Base-by-base conservation (phyloP, 257 asterid species). In the Cruciata laevipes region DNA sequence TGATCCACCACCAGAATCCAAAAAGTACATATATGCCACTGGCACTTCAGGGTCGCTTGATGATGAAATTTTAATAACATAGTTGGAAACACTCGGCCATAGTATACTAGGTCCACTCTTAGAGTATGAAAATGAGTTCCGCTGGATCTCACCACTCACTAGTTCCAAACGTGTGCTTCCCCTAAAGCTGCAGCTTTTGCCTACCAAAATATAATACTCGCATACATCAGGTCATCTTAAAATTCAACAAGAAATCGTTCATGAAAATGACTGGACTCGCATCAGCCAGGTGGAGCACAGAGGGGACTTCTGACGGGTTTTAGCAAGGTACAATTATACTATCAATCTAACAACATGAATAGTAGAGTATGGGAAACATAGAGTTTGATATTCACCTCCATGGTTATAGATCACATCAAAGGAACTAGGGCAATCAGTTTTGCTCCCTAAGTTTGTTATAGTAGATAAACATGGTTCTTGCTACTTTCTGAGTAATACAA, bases 1-100 rank as follows among this genome's bases (percentile, higher is more conserved):
- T 35, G 97, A 88, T 3, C 97, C 97, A 56, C 99, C 95, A 16
- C 99, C 99, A 3, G 99, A 90, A 83, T 93, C 97, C 24, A 93
- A 78, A 79, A 88, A 86, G 75, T 93, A 93, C 90, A 90, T 78
- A 32, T 73, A 88, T 35, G 81, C 83, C 17, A 85, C 79, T 10
- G 80, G 66, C n/a, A 65, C 67, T 42, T 70, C 74, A 52, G 76
- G 69, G 79, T 82, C 67, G 56, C 64, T 71, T 8, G 83, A 49
- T 23, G 89, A 84, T 47, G 84, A 71, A 17, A 90, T 73, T 73
- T 79, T 76, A 57, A 90, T 79, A 51, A 88, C 84, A 67, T 90
- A 93, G 69, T 90, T 86, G 14, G 96, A 93, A 80, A 93, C 86
- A 44, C 95, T 71, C 17, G 99, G 97, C 97, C 97, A 86, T 53